A percentile compares a stretch with the other conserved stretches of the same genome.
Conservation (phyloP, 192 early-diverging fungal species). For the Coemansia sp. region DNA sequence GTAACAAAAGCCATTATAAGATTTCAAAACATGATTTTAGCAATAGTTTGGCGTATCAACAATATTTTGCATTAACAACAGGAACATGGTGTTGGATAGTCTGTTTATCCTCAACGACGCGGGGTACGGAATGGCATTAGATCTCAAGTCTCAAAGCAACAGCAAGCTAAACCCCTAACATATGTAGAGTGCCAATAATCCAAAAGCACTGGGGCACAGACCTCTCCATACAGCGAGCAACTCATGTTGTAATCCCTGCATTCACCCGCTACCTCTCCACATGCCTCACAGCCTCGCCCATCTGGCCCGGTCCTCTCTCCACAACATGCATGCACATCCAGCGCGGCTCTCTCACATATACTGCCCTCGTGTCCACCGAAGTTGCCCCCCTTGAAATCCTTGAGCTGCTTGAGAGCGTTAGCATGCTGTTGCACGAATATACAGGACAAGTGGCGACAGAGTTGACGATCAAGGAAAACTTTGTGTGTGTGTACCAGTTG, state of each 20-base stretch:
- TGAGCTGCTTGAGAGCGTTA: constrained; percentile 79
- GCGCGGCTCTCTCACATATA: constrained; percentile 71
- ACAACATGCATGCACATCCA: constrained; percentile 43
- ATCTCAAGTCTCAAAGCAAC: background rate
- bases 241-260: constrained; percentile 63
- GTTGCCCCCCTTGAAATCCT: constrained; percentile 81
- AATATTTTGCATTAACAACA: no score
- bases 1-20: background rate
- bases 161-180: background rate
- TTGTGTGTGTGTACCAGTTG: constrained; percentile 78
- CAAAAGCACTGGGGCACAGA: constrained; percentile 83
- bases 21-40: no score
- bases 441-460: constrained; percentile 76
- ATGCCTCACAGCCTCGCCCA: constrained; percentile 31
- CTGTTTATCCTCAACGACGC: constrained; percentile 68
- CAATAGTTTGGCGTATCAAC: no score
- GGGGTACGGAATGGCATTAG: constrained; percentile 48
- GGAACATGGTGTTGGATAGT: constrained; percentile 59
- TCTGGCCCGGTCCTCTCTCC: constrained; percentile 30
- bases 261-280: constrained; percentile 56
- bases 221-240: constrained; percentile 62
- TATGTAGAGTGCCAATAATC: constrained; percentile 73
- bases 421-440: constrained; percentile 80
- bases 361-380: constrained; percentile 72
- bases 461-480: constrained; percentile 84